Evolutionary conservation across 2,329 filamentous ascomycete species (phyloP).

Genomic region (Biscogniauxia marginata): DNA sequence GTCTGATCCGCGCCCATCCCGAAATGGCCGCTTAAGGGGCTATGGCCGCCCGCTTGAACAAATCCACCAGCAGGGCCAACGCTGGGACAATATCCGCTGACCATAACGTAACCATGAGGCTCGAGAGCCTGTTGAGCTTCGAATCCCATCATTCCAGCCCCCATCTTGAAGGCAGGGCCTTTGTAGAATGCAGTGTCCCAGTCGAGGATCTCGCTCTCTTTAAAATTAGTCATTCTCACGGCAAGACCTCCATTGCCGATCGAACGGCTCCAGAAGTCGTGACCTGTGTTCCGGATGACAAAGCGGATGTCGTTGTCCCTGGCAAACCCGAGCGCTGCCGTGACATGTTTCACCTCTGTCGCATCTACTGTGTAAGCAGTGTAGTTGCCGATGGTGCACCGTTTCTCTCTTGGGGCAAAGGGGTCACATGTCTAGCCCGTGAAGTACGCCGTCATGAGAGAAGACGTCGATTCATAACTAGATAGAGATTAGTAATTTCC

Average conservation of each 20-base stretch:
- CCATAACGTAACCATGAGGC: conserved; percentile 9
- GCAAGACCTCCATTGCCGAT: background rate
- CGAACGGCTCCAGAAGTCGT: background rate
- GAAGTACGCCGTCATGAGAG: conserved; percentile 32
- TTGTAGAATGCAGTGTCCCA: conserved; percentile 1
- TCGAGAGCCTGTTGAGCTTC: conserved; percentile 11
- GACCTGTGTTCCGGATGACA: conserved; percentile 30
- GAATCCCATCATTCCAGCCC: conserved; percentile 17
- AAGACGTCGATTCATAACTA: conserved; percentile 29
- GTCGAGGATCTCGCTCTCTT: background rate
- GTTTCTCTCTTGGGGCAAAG: conserved; percentile 41
- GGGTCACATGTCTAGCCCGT: conserved; percentile 38
- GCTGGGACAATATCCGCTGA: conserved; percentile 15
- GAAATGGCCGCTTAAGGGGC: conserved; percentile 38
- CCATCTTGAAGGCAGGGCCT: conserved; percentile 18
- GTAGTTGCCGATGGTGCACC: conserved; percentile 39
- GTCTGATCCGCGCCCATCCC: conserved; percentile 50
- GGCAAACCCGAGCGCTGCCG: conserved; percentile 31
- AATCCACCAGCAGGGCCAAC: conserved; percentile 42
- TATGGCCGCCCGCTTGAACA: conserved; percentile 46
- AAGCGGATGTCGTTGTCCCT: conserved; percentile 38
- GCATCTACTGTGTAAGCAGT: conserved; percentile 29
- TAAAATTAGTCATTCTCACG: background rate
- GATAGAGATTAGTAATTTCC: too few species aligned
- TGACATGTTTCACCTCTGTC: conserved; percentile 12